phyloP scores from a whole-genome alignment of 176 grass and related monocot genomes.

The Triticum timopheevii region DNA sequence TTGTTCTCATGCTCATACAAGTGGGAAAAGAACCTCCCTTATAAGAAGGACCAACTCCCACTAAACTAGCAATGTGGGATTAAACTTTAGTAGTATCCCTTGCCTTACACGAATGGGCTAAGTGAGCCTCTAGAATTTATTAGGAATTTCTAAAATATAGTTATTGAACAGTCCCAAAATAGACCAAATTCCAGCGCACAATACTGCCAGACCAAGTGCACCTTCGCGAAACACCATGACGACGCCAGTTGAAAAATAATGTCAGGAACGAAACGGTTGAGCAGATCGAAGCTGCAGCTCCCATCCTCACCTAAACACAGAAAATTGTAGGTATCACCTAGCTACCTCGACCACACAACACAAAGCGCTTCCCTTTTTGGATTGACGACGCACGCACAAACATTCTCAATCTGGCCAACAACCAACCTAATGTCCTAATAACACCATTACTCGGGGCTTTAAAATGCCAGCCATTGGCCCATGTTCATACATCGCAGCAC shows the following conservation, averaged over 20 bases:
- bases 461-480: neutral
- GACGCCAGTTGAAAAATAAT: neutral
- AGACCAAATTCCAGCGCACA: too few species aligned
- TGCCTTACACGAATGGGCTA: too few species aligned
- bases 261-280: neutral
- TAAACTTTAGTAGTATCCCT: too few species aligned
- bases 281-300: neutral
- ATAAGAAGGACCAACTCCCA: too few species aligned
- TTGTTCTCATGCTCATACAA: too few species aligned
- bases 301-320: neutral
- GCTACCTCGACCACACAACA: neutral
- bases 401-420: constrained; percentile 9
- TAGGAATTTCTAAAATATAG: too few species aligned
- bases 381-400: neutral
- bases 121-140: too few species aligned
- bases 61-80: too few species aligned
- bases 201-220: too few species aligned
- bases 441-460: neutral
- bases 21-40: too few species aligned
- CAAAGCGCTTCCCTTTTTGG: neutral
- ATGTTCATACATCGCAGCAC: neutral
- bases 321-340: neutral
- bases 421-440: neutral
- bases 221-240: too few species aligned
- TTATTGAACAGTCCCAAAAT: too few species aligned